These are phyloP conservation scores for Salix dunnii DNA, from an alignment of 345 rosid species.

Conservation along the genomic window DNA sequence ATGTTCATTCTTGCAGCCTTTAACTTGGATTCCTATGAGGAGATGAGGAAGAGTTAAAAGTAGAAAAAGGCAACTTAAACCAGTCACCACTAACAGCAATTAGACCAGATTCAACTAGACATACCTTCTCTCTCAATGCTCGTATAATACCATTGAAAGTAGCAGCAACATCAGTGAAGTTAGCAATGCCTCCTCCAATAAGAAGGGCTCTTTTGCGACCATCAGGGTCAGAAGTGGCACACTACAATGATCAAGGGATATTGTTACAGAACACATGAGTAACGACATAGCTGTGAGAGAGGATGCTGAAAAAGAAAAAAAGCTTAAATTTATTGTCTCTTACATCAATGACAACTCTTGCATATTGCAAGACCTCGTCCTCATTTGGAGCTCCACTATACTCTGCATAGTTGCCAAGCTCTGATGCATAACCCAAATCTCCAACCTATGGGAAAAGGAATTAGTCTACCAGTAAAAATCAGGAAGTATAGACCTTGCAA, in stretches of 20 bases:
- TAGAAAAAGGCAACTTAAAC: background rate
- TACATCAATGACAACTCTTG: conserved; percentile 94
- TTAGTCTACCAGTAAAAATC: conserved; percentile 1
- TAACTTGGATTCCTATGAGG: conserved; percentile 64
- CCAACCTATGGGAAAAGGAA: conserved; percentile 60
- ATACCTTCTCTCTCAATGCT: conserved; percentile 89
- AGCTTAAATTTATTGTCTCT: conserved; percentile 24
- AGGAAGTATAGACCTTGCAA: background rate
- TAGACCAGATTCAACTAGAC: background rate
- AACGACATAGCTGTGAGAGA: background rate
- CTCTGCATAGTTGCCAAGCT: conserved; percentile 95
- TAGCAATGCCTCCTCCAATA: conserved; percentile 97
- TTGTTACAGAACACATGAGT: background rate
- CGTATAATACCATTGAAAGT: conserved; percentile 90
- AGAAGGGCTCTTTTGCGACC: conserved; percentile 91
- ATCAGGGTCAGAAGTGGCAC: conserved; percentile 88
- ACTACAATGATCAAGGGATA: conserved; percentile 37
- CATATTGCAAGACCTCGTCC: conserved; percentile 95
- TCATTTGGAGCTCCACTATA: conserved; percentile 99
- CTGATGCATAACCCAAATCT: conserved; percentile 94
- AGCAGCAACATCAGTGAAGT: conserved; percentile 94
- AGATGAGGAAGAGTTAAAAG: background rate
- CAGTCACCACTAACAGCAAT: background rate
- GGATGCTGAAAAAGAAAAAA: background rate
- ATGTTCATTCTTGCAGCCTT: conserved; percentile 93